phyloP scores from a whole-genome alignment of 306 rosid genomes.

The Geum urbanum region DNA sequence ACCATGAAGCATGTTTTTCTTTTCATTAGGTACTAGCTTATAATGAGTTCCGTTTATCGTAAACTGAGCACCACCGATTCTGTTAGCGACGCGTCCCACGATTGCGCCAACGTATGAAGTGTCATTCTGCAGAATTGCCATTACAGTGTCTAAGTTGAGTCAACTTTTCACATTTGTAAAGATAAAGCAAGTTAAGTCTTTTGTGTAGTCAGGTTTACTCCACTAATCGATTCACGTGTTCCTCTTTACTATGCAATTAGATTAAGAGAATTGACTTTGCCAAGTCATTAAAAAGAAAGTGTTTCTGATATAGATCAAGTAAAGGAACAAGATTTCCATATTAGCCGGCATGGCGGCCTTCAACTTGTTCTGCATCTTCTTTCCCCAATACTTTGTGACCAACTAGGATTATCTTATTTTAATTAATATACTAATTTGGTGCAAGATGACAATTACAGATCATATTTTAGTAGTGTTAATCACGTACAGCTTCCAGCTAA shows the following conservation, averaged over 20 bases:
- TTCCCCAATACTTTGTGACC: neutral
- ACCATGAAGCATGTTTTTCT: slow-evolving; percentile 83
- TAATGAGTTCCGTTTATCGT: slow-evolving; percentile 52
- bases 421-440: neutral
- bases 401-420: neutral
- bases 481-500: neutral
- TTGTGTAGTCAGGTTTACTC: neutral
- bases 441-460: neutral
- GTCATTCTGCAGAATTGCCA: slow-evolving; percentile 47
- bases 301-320: neutral
- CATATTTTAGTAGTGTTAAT: neutral
- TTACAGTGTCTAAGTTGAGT: neutral
- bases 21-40: slow-evolving; percentile 65
- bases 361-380: neutral
- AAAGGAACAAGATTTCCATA: neutral
- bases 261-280: neutral
- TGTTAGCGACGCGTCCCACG: slow-evolving; percentile 83
- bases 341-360: neutral
- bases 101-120: slow-evolving; percentile 60
- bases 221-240: neutral
- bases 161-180: neutral
- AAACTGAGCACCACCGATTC: slow-evolving; percentile 81
- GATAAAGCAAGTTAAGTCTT: neutral
- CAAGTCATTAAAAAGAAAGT: neutral
- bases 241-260: neutral